These are phyloP conservation scores for Penicillium simplicissimum DNA, from an alignment of 495 filamentous ascomycete species.

Conservation along the genomic window DNA sequence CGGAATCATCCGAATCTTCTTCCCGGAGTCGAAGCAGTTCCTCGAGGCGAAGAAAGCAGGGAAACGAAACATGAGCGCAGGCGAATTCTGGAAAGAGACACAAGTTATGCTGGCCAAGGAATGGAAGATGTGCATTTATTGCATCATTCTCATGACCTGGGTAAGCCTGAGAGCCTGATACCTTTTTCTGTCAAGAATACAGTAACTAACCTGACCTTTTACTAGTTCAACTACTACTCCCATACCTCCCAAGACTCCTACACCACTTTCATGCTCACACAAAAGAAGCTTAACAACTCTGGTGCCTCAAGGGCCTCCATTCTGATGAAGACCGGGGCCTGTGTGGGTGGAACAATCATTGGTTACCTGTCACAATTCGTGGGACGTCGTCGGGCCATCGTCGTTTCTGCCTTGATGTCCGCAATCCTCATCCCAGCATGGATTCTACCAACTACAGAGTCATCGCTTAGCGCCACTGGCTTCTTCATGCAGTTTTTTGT, in stretches of 20 bases:
- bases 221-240: constrained; percentile 56
- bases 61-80: constrained; percentile 45
- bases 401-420: constrained; percentile 57
- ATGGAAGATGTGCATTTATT: constrained; percentile 72
- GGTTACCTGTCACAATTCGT: constrained; percentile 73
- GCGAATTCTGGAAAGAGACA: constrained; percentile 61
- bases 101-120: constrained; percentile 63
- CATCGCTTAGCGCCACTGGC: constrained; percentile 59
- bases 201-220: not conserved
- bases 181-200: not conserved
- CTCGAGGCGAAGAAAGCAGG: constrained; percentile 59
- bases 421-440: constrained; percentile 66
- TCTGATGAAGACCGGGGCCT: constrained; percentile 72
- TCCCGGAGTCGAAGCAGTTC: constrained; percentile 74
- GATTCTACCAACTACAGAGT: constrained; percentile 63
- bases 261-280: constrained; percentile 70
- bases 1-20: constrained; percentile 62
- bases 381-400: constrained; percentile 67
- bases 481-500: constrained; percentile 82
- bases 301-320: constrained; percentile 68
- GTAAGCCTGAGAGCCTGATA: constrained; percentile 35
- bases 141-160: constrained; percentile 71
- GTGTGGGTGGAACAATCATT: constrained; percentile 69
- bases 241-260: constrained; percentile 75
- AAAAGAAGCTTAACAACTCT: constrained; percentile 62